Conservation (phyloP, 169 alveolate species). For the Plasmodium berghei region DNA sequence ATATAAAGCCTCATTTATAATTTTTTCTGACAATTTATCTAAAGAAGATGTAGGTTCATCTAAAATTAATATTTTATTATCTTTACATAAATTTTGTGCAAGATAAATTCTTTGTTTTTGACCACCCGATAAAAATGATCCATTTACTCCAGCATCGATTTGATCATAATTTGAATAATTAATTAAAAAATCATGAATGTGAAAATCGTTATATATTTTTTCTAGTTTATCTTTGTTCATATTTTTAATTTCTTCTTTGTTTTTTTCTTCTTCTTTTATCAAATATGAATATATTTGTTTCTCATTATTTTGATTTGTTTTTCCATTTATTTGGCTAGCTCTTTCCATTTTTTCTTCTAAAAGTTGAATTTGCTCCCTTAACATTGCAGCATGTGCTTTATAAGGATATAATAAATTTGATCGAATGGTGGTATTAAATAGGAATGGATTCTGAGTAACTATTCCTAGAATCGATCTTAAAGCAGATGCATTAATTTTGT, state of each 20-base stretch:
- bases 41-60: conserved; percentile 84
- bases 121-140: conserved; percentile 91
- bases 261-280: conserved; percentile 60
- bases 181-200: conserved; percentile 91
- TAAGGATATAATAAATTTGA: conserved; percentile 35
- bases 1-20: conserved; percentile 50
- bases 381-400: conserved; percentile 56
- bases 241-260: conserved; percentile 90
- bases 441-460: conserved; percentile 61
- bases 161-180: conserved; percentile 87
- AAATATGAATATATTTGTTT: conserved; percentile 37
- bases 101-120: conserved; percentile 80
- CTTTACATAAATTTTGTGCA: conserved; percentile 77
- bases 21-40: conserved; percentile 79
- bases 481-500: conserved; percentile 46
- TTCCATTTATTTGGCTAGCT: neutral
- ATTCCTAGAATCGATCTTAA: conserved; percentile 45
- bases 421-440: conserved; percentile 28
- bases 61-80: conserved; percentile 78
- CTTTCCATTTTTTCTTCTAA: conserved; percentile 1
- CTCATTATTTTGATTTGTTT: neutral
- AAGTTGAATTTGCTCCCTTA: conserved; percentile 37
- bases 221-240: conserved; percentile 91
- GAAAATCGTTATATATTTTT: conserved; percentile 88
- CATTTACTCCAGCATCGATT: conserved; percentile 92